These are phyloP conservation scores for Tuber magnatum DNA, from an alignment of 495 filamentous ascomycete genomes.

Conservation along the genomic window DNA sequence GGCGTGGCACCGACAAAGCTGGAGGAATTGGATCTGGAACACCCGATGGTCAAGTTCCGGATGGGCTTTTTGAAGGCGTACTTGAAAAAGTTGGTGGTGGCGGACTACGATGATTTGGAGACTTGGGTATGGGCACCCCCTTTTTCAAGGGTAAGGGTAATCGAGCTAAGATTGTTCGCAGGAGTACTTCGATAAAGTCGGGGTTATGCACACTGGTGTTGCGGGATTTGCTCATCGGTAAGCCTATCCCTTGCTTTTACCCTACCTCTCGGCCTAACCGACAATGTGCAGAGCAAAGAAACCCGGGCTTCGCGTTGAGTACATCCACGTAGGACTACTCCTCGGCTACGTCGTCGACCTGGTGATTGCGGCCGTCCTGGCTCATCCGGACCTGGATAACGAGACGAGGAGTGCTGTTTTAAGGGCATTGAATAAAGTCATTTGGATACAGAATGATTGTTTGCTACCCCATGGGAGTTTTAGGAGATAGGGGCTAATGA, in stretches of 20 bases:
- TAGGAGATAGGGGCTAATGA: neutral
- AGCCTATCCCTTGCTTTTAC: neutral
- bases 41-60: slow-evolving; percentile 44
- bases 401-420: slow-evolving; percentile 31
- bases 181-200: slow-evolving; percentile 46
- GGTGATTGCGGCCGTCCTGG: slow-evolving; percentile 41
- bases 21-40: slow-evolving; percentile 39
- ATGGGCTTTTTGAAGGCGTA: slow-evolving; percentile 43
- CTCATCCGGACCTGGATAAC: slow-evolving; percentile 27
- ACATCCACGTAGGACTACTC: slow-evolving; percentile 42
- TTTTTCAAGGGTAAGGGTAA: no score
- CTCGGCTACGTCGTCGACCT: slow-evolving; percentile 43
- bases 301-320: slow-evolving; percentile 43
- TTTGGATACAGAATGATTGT: slow-evolving; percentile 41
- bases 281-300: slow-evolving; percentile 31
- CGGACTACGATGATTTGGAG: slow-evolving; percentile 26
- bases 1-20: slow-evolving; percentile 32
- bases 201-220: slow-evolving; percentile 44
- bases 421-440: slow-evolving; percentile 36
- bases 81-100: slow-evolving; percentile 29
- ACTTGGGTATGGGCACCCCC: slow-evolving; percentile 27
- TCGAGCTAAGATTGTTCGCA: slow-evolving; percentile 4
- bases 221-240: slow-evolving; percentile 44
- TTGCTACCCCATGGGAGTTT: neutral
- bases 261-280: neutral